Evolutionary conservation across 2,329 filamentous ascomycete genomes (phyloP).

Genomic region (Diplodia corticola): DNA sequence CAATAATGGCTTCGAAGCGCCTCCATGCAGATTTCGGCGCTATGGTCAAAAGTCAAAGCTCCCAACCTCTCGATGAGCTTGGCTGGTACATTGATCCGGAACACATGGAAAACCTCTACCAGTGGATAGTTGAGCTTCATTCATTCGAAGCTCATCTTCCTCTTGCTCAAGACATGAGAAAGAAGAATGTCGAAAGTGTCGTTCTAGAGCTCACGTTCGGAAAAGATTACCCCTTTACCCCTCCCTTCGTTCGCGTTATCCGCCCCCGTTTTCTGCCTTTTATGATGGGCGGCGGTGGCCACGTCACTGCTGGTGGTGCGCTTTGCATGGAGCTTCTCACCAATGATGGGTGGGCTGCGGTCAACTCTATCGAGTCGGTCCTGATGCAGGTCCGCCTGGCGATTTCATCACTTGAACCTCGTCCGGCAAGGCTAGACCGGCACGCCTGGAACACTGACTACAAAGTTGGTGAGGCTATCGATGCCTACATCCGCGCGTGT

Average conservation of each 20-base stretch:
- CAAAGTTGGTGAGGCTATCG: slow-evolving; percentile 66
- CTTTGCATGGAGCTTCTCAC: slow-evolving; percentile 85
- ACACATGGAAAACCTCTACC: slow-evolving; percentile 70
- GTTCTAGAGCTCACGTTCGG: slow-evolving; percentile 83
- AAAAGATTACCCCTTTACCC: slow-evolving; percentile 70
- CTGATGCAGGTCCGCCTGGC: slow-evolving; percentile 79
- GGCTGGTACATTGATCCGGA: slow-evolving; percentile 79
- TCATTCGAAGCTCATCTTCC: slow-evolving; percentile 71
- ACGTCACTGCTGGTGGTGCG: slow-evolving; percentile 81
- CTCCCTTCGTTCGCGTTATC: slow-evolving; percentile 82
- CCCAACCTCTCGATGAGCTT: slow-evolving; percentile 62
- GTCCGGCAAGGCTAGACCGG: slow-evolving; percentile 66
- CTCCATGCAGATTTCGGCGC: slow-evolving; percentile 65
- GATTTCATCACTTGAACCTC: slow-evolving; percentile 66
- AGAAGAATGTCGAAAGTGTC: slow-evolving; percentile 62
- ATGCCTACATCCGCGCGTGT: slow-evolving; percentile 72
- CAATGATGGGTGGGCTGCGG: slow-evolving; percentile 77
- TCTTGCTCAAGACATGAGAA: slow-evolving; percentile 73
- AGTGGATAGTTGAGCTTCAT: slow-evolving; percentile 90
- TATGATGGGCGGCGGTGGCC: slow-evolving; percentile 72
- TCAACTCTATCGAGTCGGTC: slow-evolving; percentile 73
- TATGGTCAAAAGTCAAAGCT: slow-evolving; percentile 64
- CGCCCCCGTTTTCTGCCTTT: slow-evolving; percentile 78
- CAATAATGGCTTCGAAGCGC: slow-evolving; percentile 58
- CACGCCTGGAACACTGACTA: slow-evolving; percentile 54